Evolutionary conservation across 768 basidiomycete genomes (phyloP).

Genomic region (Galerina sulciceps): DNA sequence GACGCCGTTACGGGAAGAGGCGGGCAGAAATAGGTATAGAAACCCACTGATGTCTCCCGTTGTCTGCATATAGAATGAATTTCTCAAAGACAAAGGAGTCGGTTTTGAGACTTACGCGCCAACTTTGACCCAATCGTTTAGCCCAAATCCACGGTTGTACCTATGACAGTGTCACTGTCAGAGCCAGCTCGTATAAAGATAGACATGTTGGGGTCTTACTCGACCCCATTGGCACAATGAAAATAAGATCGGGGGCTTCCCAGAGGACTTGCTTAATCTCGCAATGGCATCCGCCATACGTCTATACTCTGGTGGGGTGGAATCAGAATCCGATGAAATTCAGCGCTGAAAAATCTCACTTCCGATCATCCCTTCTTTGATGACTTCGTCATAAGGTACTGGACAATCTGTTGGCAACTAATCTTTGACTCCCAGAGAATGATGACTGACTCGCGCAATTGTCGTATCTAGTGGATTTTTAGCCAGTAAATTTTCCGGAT

Average conservation of each 20-base stretch:
- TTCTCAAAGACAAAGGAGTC: neutral
- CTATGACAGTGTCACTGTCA: constrained; percentile 18
- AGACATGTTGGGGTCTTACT: constrained; percentile 36
- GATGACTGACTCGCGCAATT: constrained; percentile 53
- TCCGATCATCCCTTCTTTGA: constrained; percentile 57
- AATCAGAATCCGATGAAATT: neutral
- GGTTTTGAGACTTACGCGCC: constrained; percentile 52
- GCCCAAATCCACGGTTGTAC: constrained; percentile 72
- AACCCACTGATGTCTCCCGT: constrained; percentile 52
- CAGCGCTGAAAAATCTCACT: constrained; percentile 38
- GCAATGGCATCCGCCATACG: constrained; percentile 65
- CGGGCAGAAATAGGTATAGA: neutral
- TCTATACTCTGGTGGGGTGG: constrained; percentile 47
- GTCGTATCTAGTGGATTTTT: constrained; percentile 48
- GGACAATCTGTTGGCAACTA: neutral
- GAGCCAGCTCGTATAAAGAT: neutral
- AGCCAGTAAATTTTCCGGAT: neutral
- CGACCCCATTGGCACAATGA: constrained; percentile 74
- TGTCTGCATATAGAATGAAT: constrained; percentile 35
- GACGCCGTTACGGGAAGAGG: neutral
- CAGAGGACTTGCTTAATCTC: constrained; percentile 47
- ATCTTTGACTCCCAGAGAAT: neutral
- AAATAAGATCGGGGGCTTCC: constrained; percentile 58
- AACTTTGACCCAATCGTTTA: constrained; percentile 60
- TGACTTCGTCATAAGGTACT: constrained; percentile 59